Conservation (phyloP, 768 basidiomycete species). For the Tylopilus vinaceipallidus region DNA sequence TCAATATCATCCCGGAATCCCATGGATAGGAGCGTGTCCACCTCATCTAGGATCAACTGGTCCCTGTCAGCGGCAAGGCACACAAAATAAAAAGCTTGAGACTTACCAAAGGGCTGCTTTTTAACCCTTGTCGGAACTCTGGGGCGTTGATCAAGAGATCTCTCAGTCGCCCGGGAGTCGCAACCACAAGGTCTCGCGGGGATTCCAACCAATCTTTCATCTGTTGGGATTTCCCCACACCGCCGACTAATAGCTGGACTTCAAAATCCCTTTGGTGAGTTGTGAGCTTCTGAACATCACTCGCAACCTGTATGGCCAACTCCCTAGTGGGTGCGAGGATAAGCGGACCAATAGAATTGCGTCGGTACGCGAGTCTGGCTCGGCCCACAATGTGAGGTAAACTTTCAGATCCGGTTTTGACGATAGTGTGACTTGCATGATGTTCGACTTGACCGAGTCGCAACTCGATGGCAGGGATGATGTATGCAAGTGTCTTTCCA, state of each 20-base stretch:
- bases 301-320: constrained; percentile 85
- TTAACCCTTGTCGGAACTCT: constrained; percentile 51
- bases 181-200: constrained; percentile 79
- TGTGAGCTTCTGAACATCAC: constrained; percentile 70
- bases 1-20: constrained; percentile 89
- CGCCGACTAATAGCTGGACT: constrained; percentile 77
- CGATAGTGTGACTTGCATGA: constrained; percentile 38
- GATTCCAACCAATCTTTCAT: constrained; percentile 62
- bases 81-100: neutral
- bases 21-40: constrained; percentile 88
- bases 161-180: constrained; percentile 84
- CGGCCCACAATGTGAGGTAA: constrained; percentile 31
- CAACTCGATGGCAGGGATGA: constrained; percentile 82
- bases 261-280: constrained; percentile 60
- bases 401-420: constrained; percentile 39
- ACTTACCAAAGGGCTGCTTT: constrained; percentile 58
- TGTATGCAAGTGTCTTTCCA: constrained; percentile 86
- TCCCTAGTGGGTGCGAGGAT: constrained; percentile 91
- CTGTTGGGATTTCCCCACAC: constrained; percentile 63
- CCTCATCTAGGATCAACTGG: constrained; percentile 89
- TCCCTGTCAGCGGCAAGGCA: constrained; percentile 5
- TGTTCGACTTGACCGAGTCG: constrained; percentile 59
- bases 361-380: constrained; percentile 40
- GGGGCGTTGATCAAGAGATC: constrained; percentile 66
- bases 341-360: constrained; percentile 61